Evolutionary conservation across 1,284 basidiomycete species (phyloP).

Genomic region (Amylostereum areolatum): DNA sequence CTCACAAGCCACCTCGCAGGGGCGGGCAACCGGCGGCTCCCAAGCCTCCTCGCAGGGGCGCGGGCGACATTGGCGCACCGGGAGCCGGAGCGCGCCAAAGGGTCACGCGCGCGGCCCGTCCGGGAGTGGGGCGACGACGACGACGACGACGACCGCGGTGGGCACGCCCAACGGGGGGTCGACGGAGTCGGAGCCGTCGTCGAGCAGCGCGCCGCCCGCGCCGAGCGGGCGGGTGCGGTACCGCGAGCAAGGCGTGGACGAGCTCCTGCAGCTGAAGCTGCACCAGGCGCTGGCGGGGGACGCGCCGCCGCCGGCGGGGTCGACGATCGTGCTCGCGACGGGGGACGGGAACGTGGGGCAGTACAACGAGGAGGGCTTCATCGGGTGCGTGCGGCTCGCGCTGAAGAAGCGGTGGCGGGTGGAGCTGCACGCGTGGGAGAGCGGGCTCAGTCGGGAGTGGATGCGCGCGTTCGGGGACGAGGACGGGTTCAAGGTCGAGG

Average conservation of each 20-base stretch:
- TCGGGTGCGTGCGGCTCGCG: conserved; percentile 77
- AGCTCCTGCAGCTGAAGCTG: conserved; percentile 81
- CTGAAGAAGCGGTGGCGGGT: conserved; percentile 83
- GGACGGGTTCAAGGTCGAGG: conserved; percentile 22
- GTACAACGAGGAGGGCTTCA: conserved; percentile 84
- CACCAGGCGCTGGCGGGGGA: conserved; percentile 75
- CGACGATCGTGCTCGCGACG: conserved; percentile 83
- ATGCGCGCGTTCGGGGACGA: conserved; percentile 44
- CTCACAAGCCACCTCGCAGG: too few species aligned
- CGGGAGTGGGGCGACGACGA: conserved; percentile 15
- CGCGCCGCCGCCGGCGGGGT: conserved; percentile 47
- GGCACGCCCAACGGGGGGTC: conserved; percentile 9
- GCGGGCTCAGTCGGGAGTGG: conserved; percentile 70
- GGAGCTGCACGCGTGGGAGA: conserved; percentile 83
- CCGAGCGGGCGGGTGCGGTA: conserved; percentile 42
- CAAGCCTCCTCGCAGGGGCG: conserved; percentile 13
- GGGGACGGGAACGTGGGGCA: conserved; percentile 86
- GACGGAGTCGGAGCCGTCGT: conserved; percentile 19
- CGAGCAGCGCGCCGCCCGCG: conserved; percentile 7
- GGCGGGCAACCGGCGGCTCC: too few species aligned
- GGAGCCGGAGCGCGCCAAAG: conserved; percentile 2
- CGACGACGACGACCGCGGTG: too few species aligned
- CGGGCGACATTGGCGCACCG: conserved; percentile 4
- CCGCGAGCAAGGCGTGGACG: conserved; percentile 84
- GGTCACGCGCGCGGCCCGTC: conserved; percentile 19